A percentile compares a stretch with the other conserved stretches of the same genome.
These are phyloP conservation scores for Carex kokanica DNA, from an alignment of 176 grass and related monocot genomes.

Conservation along the genomic window DNA sequence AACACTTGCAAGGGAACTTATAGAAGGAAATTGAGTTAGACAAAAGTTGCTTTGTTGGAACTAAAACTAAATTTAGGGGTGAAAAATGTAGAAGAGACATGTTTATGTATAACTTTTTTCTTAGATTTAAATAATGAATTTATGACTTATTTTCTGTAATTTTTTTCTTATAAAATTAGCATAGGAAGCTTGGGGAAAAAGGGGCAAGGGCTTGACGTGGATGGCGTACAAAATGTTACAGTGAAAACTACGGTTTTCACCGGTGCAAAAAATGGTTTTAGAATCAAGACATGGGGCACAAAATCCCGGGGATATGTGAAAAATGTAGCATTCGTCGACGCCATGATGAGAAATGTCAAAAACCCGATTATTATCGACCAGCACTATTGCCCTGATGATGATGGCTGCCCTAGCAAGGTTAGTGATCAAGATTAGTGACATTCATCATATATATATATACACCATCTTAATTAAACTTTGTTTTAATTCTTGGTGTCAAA, in stretches of 20 bases:
- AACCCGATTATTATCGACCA: conserved; percentile 98
- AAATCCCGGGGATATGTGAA: conserved; percentile 50
- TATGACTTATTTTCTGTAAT: neutral
- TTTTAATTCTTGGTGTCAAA: neutral
- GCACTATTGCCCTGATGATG: conserved; percentile 54
- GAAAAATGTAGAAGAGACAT: neutral
- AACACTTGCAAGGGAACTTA: neutral
- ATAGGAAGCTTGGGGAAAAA: conserved; percentile 28
- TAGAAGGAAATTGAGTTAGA: neutral
- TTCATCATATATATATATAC: too few species aligned
- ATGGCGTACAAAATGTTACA: conserved; percentile 57
- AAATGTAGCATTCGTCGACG: conserved; percentile 50
- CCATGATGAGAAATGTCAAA: conserved; percentile 55
- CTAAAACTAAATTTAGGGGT: neutral
- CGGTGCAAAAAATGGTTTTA: conserved; percentile 57
- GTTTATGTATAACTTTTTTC: neutral
- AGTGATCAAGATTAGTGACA: too few species aligned
- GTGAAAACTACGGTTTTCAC: conserved; percentile 78
- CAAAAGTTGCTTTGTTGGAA: neutral
- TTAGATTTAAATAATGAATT: neutral
- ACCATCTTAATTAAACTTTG: neutral
- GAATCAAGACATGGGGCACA: conserved; percentile 88
- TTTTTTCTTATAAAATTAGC: conserved; percentile 10
- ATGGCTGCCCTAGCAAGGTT: conserved; percentile 40
- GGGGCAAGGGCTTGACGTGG: conserved; percentile 47